phyloP scores from a whole-genome alignment of 2,329 filamentous ascomycete species.

The Metarhizium robertsii region DNA sequence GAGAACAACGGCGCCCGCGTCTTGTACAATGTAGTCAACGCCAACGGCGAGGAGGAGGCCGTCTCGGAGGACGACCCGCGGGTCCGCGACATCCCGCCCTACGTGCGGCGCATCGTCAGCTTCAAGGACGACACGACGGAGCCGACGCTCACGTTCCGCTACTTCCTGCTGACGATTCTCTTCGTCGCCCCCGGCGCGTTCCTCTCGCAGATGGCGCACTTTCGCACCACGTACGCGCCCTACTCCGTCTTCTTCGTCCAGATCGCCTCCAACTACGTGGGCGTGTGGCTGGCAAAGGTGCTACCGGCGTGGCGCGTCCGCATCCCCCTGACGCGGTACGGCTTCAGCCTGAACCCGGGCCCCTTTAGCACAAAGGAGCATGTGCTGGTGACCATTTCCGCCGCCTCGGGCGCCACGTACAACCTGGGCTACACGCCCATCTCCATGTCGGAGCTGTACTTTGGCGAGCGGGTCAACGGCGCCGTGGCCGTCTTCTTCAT shows the following conservation, averaged over 20 bases:
- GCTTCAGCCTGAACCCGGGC: conserved; percentile 45
- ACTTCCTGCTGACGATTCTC: conserved; percentile 43
- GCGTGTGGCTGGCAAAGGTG: conserved; percentile 40
- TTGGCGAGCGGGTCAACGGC: conserved; percentile 39
- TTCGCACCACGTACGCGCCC: conserved; percentile 45
- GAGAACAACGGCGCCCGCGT: conserved; percentile 5
- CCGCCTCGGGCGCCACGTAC: conserved; percentile 42
- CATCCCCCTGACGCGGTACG: conserved; percentile 35
- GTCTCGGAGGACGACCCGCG: conserved; percentile 38
- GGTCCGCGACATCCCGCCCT: conserved; percentile 41
- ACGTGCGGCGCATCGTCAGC: conserved; percentile 43
- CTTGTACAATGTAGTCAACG: conserved; percentile 11
- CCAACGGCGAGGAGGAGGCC: conserved; percentile 17
- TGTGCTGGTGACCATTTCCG: conserved; percentile 45
- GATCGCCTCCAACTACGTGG: conserved; percentile 46
- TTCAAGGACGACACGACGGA: conserved; percentile 46
- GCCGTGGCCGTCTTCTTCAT: conserved; percentile 51
- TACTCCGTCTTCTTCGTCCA: conserved; percentile 56
- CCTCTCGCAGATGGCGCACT: conserved; percentile 45
- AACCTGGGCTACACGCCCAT: conserved; percentile 43
- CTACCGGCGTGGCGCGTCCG: conserved; percentile 37
- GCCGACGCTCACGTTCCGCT: conserved; percentile 50
- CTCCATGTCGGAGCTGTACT: conserved; percentile 47
- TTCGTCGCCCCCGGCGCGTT: conserved; percentile 50
- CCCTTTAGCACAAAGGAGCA: conserved; percentile 51